Evolutionary conservation across 2,329 filamentous ascomycete species (phyloP), one percentile per base, ranked within the genome.

Genomic region (Hirsutella thompsonii): DNA sequence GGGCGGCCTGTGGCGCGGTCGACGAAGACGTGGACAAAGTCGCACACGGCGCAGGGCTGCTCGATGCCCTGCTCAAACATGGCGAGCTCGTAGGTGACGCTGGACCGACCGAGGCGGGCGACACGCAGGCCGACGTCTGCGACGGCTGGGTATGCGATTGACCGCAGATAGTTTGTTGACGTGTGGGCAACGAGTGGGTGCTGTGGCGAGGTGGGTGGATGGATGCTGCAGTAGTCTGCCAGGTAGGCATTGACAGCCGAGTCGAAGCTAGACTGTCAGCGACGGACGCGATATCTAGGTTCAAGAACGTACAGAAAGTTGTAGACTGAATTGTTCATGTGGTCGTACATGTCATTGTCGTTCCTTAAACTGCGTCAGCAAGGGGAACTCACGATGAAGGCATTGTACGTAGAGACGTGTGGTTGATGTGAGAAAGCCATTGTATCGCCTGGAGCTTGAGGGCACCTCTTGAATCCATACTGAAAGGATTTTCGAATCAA

Each of bases 311-410:
- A 80, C 72, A 93, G 71, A 46, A 83, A 81, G 52, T 84, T 84
- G 62, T 94, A 94, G 41, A 92, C 72, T 33, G 80, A 83, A 57
- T 94, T 94, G 65, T 94, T 94, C 70, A 94, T 78, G 58, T 96
- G 90, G 45, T 85, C 74, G 61, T 92, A 94, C 84, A 93, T 92
- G 65, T 94, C 88, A 57, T 94, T 94, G 62, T 94, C 88, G 58
- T 77, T 80, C 86, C 86, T 89, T n/a, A n/a, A 6, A 26, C 6
- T 6, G 23, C 23, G 23, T 26, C 11, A 26, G 23, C 23, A 26
- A n/a, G n/a, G n/a, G n/a, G n/a, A n/a, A n/a, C n/a, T n/a, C n/a
- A n/a, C n/a, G n/a, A n/a, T n/a, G n/a, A n/a, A n/a, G n/a, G n/a
- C n/a, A n/a, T n/a, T n/a, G n/a, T n/a, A n/a, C n/a, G n/a, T n/a